Conservation (phyloP, 148 eudicot genomes). For the Camellia sinensis region DNA sequence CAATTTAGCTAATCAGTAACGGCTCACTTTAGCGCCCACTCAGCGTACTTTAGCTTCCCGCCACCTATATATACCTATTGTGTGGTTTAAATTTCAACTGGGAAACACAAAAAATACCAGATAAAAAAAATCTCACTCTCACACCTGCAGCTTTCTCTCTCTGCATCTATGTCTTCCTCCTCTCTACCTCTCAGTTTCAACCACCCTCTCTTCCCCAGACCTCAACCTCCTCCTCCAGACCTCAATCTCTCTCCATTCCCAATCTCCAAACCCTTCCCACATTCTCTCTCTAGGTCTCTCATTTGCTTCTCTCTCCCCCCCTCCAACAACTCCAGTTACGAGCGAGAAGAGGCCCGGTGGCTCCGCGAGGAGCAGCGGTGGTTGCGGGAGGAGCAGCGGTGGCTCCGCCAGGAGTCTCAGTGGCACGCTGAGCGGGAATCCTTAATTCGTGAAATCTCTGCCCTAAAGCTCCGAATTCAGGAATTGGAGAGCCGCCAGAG, state of each 20-base stretch:
- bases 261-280: conserved; percentile 4
- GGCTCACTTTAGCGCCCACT: no score
- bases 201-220: conserved; percentile 2
- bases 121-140: neutral
- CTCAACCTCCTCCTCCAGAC: neutral
- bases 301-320: conserved; percentile 28
- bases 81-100: conserved; percentile 11
- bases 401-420: conserved; percentile 78
- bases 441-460: conserved; percentile 46
- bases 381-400: conserved; percentile 90
- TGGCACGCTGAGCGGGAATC: conserved; percentile 71
- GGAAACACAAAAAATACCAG: neutral
- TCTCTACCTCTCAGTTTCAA: conserved; percentile 21
- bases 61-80: conserved; percentile 1
- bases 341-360: conserved; percentile 73
- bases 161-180: neutral
- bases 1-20: no score
- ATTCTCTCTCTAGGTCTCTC: conserved; percentile 19
- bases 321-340: conserved; percentile 19
- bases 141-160: neutral
- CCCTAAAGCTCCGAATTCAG: conserved; percentile 44
- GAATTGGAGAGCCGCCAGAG: conserved; percentile 31
- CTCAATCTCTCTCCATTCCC: neutral
- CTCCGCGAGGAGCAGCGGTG: conserved; percentile 89
- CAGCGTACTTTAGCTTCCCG: conserved; percentile 10